Conservation (phyloP, 1,284 basidiomycete species). For the Takashimella tepidaria region DNA sequence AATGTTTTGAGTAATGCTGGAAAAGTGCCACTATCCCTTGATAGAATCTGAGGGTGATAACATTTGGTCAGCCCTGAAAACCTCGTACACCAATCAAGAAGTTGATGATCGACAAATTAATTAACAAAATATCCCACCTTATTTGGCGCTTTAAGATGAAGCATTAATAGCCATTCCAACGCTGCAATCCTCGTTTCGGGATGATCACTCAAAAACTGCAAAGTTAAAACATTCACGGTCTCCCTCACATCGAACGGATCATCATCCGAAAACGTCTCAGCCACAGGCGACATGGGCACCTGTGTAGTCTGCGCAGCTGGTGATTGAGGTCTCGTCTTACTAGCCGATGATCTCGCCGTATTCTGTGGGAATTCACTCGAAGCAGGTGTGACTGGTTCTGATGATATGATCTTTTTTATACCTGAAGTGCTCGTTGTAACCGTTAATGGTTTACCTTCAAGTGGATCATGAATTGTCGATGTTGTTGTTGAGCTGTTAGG, state of each 20-base stretch:
- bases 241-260: constrained; percentile 87
- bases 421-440: neutral
- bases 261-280: constrained; percentile 49
- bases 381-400: constrained; percentile 46
- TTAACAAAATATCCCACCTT: constrained; percentile 56
- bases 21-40: constrained; percentile 95
- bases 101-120: neutral
- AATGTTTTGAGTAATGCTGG: constrained; percentile 91
- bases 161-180: constrained; percentile 96
- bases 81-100: neutral
- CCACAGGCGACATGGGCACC: constrained; percentile 25
- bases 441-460: neutral
- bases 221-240: constrained; percentile 85
- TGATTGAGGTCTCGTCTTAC: constrained; percentile 22
- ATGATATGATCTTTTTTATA: constrained; percentile 18
- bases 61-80: neutral
- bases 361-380: constrained; percentile 31
- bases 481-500: constrained; percentile 4
- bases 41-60: constrained; percentile 73
- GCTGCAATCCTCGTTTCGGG: constrained; percentile 94
- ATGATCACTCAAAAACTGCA: constrained; percentile 92
- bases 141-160: constrained; percentile 94
- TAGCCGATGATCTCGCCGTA: constrained; percentile 1
- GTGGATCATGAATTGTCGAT: neutral
- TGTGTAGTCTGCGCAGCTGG: constrained; percentile 21